Conservation (phyloP, 768 basidiomycete species). For the Suillus americanus region DNA sequence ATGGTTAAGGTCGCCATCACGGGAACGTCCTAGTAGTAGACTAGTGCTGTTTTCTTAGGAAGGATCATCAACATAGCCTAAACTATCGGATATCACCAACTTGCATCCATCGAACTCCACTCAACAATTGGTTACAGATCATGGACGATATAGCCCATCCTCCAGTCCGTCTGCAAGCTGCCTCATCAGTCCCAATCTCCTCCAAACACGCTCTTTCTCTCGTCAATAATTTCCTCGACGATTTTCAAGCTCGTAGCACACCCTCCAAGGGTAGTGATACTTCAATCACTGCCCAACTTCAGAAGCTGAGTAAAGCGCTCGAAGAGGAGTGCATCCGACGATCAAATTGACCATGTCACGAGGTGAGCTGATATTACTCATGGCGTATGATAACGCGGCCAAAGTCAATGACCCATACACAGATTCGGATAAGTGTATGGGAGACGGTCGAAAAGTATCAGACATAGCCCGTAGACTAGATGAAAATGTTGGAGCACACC, state of each 20-base stretch:
- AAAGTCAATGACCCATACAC: background rate
- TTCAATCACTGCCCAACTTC: constrained; percentile 57
- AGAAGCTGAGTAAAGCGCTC: constrained; percentile 54
- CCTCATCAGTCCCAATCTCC: constrained; percentile 37
- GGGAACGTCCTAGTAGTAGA: no score
- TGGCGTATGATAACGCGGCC: background rate
- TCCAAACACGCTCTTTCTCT: constrained; percentile 39
- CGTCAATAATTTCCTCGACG: constrained; percentile 47
- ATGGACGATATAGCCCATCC: constrained; percentile 52
- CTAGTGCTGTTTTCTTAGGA: no score
- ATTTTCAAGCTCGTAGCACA: constrained; percentile 47
- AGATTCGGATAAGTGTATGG: background rate
- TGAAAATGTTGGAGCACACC: background rate
- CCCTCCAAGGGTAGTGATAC: constrained; percentile 52
- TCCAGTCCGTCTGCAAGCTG: constrained; percentile 45
- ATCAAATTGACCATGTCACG: constrained; percentile 12
- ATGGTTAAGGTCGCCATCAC: background rate
- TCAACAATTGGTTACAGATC: background rate
- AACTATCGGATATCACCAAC: no score
- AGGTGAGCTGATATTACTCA: background rate
- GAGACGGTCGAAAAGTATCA: background rate
- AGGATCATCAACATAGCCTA: no score
- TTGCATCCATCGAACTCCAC: background rate
- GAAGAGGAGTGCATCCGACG: constrained; percentile 39
- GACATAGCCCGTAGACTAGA: background rate